These are phyloP conservation scores for Geotrichum fermentans DNA, from an alignment of 1,139 yeast species.

Conservation along the genomic window DNA sequence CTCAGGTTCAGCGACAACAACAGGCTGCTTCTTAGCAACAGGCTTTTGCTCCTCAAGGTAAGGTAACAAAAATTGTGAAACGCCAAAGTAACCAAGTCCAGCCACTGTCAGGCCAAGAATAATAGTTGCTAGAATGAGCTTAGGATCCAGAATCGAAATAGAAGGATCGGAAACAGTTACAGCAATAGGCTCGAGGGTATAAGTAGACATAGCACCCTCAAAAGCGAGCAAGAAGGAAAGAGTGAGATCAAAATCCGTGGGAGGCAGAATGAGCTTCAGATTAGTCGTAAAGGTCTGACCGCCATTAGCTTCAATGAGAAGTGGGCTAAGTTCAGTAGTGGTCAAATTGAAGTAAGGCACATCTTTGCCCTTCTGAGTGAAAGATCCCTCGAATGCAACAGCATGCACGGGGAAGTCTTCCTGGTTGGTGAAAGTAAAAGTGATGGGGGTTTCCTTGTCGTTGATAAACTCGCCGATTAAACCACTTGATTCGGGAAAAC, in stretches of 20 bases:
- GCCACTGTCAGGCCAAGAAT: slow-evolving; percentile 50
- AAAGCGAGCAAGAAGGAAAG: slow-evolving; percentile 57
- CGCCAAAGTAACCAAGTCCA: slow-evolving; percentile 47
- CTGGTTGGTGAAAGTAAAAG: slow-evolving; percentile 52
- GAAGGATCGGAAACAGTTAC: slow-evolving; percentile 59
- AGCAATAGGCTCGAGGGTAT: slow-evolving; percentile 55
- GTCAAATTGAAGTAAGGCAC: slow-evolving; percentile 28
- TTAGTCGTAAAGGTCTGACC: slow-evolving; percentile 34
- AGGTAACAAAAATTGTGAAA: slow-evolving; percentile 45
- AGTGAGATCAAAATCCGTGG: slow-evolving; percentile 55
- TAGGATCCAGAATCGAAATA: slow-evolving; percentile 68
- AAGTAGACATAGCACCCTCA: slow-evolving; percentile 48
- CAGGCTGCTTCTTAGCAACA: slow-evolving; percentile 15
- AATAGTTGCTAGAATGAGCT: slow-evolving; percentile 58
- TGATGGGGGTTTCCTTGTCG: slow-evolving; percentile 53
- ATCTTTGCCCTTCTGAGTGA: slow-evolving; percentile 50
- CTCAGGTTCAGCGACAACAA: slow-evolving; percentile 10
- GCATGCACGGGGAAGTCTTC: slow-evolving; percentile 53
- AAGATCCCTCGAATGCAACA: slow-evolving; percentile 71
- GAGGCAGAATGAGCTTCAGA: slow-evolving; percentile 46
- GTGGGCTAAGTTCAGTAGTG: slow-evolving; percentile 48
- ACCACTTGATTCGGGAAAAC: slow-evolving; percentile 18
- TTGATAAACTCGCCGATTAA: slow-evolving; percentile 33
- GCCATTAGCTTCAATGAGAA: slow-evolving; percentile 48
- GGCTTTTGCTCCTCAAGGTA: slow-evolving; percentile 34